Evolutionary conservation across 1,139 yeast genomes (phyloP), one percentile per base, ranked within the genome.

Genomic region (Debaryomyces singareniensis): DNA sequence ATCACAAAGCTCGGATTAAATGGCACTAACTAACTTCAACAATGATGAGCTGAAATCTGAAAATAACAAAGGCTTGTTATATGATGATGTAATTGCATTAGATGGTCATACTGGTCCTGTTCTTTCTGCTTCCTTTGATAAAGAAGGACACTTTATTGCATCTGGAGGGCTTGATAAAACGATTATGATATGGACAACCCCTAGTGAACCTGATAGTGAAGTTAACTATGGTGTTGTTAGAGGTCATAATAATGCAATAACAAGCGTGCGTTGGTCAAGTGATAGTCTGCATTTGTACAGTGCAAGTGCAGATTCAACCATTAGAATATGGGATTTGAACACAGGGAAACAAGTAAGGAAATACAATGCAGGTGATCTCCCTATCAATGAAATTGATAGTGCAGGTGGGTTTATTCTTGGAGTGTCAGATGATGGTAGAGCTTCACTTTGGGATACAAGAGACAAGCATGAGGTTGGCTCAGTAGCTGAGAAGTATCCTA

Each of bases 351-450:
- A 81, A 36, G 36, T 71, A 10, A 56, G 80, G 26, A 78, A 73
- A 37, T 71, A 73, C 20, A 51, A 50, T 15, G 74, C 71, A 2
- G 84, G 79, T 43, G 58, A 55, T 4, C 58, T 61, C n/a, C 62
- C 69, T 12, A 75, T 81, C 3, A 82, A 83, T 44, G 69, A 78
- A 37, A 52, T 82, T 1, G 47, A 33, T 40, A 45, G 15, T 47
- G 54, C 28, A 47, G 63, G 54, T 3, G 55, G 56, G 15, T 28
- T 53, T n/a, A 42, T 70, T 4, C 60, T 68, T 3, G 68, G 80
- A 18, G 86, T 74, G 3, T 66, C 78, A 12, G 95, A 84, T 44
- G 87, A 79, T 43, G 87, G 89, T 0, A 37, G 52, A 4, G 59
- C 71, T 1, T 58, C 60, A 5, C 29, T 75, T 2, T 84, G 91